Conservation (phyloP, 768 basidiomycete genomes). For the Dendrothele bispora region DNA sequence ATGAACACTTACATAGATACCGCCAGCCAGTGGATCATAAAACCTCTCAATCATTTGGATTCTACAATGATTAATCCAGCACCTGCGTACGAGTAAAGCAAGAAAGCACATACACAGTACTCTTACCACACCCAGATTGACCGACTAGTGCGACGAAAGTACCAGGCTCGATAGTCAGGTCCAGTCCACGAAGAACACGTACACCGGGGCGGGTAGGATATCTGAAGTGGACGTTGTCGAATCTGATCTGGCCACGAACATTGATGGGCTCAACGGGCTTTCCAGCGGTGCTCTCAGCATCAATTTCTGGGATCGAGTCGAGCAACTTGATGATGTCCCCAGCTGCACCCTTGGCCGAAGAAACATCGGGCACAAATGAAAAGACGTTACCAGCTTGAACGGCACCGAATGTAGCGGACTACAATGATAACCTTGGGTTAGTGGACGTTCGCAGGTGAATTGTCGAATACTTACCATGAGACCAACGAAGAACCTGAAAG, state of each 20-base stretch:
- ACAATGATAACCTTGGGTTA: too few relatives aligned
- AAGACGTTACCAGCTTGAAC: constrained; percentile 89
- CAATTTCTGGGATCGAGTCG: constrained; percentile 76
- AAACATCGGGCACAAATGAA: constrained; percentile 85
- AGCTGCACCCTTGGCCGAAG: constrained; percentile 78
- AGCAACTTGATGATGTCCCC: constrained; percentile 73
- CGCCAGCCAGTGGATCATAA: constrained; percentile 77
- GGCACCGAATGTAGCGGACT: constrained; percentile 76
- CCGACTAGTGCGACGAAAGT: constrained; percentile 84
- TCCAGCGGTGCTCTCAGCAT: constrained; percentile 72
- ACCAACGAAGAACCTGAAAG: constrained; percentile 76
- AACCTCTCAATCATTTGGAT: constrained; percentile 85
- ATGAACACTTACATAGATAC: constrained; percentile 51
- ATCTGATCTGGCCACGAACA: constrained; percentile 62
- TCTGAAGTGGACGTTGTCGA: constrained; percentile 84
- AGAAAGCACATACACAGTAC: constrained; percentile 66
- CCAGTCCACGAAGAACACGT: constrained; percentile 79
- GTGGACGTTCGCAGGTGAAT: too few relatives aligned
- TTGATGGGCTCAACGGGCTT: constrained; percentile 44
- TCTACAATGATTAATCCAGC: constrained; percentile 30
- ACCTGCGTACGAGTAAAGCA: constrained; percentile 1
- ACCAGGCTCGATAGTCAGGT: constrained; percentile 69
- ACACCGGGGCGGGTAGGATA: constrained; percentile 87
- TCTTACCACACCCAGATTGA: constrained; percentile 80
- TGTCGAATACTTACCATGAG: constrained; percentile 60